Evolutionary conservation across 805 yeast genomes (phyloP).

Genomic region (Priceomyces fermenticarens): DNA sequence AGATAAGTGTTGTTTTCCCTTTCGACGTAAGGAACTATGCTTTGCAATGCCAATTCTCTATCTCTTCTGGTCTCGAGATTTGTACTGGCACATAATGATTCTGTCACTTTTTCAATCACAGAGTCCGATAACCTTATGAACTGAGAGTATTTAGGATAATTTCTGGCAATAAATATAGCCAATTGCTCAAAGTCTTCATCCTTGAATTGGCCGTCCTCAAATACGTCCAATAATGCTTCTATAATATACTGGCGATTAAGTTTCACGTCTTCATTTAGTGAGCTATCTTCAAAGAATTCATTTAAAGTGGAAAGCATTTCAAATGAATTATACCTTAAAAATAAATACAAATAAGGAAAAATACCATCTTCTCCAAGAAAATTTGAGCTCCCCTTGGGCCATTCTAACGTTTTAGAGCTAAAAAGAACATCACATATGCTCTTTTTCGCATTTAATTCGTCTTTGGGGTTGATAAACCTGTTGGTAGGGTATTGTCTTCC

Average conservation of each 20-base stretch:
- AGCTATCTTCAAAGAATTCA: slow-evolving; percentile 79
- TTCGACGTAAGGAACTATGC: slow-evolving; percentile 63
- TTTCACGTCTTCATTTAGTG: slow-evolving; percentile 59
- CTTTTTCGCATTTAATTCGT: slow-evolving; percentile 43
- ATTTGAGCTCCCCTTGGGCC: slow-evolving; percentile 15
- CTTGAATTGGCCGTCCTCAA: slow-evolving; percentile 33
- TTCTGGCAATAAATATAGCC: slow-evolving; percentile 73
- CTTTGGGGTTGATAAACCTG: slow-evolving; percentile 32
- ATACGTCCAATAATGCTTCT: slow-evolving; percentile 64
- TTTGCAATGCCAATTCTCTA: slow-evolving; percentile 73
- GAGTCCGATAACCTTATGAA: slow-evolving; percentile 71
- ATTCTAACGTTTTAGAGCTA: slow-evolving; percentile 48
- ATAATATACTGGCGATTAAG: slow-evolving; percentile 75
- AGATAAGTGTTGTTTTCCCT: slow-evolving; percentile 53
- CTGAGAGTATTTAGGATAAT: slow-evolving; percentile 81
- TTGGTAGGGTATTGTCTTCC: slow-evolving; percentile 84
- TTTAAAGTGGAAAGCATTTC: slow-evolving; percentile 65
- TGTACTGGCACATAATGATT: slow-evolving; percentile 45
- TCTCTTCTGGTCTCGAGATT: slow-evolving; percentile 43
- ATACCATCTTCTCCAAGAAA: slow-evolving; percentile 41
- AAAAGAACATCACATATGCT: slow-evolving; percentile 57
- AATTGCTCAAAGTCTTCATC: slow-evolving; percentile 32
- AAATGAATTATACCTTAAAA: slow-evolving; percentile 56
- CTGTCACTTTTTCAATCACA: slow-evolving; percentile 46
- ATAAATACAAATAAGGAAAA: slow-evolving; percentile 65